Conservation (phyloP, 208 protist genomes). For the Herpetomonas tarakana region DNA sequence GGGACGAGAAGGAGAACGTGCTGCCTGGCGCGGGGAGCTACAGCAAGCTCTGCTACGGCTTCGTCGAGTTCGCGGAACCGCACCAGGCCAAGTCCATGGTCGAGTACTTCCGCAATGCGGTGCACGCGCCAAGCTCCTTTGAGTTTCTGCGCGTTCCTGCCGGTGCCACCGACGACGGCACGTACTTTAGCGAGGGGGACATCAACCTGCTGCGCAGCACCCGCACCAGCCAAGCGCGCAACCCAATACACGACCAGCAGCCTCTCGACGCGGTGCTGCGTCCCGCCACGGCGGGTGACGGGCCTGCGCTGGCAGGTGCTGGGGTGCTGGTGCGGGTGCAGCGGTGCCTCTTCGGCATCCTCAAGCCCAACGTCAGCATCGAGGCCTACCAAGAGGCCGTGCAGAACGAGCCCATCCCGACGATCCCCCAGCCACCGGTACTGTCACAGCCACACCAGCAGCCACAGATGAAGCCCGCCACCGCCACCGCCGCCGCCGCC, state of each 20-base stretch:
- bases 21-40: constrained; percentile 22
- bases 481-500: too few relatives aligned
- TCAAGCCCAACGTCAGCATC: constrained; percentile 26
- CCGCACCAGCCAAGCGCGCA: constrained; percentile 65
- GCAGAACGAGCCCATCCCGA: neutral
- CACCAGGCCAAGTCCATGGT: constrained; percentile 66
- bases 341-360: constrained; percentile 36
- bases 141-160: constrained; percentile 31
- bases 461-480: too few relatives aligned
- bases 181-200: constrained; percentile 23
- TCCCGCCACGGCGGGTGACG: constrained; percentile 4
- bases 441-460: too few relatives aligned
- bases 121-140: constrained; percentile 40
- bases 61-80: constrained; percentile 70
- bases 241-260: constrained; percentile 73
- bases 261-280: constrained; percentile 52
- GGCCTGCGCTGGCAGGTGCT: neutral
- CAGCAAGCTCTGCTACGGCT: constrained; percentile 56
- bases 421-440: too few relatives aligned
- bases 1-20: constrained; percentile 63
- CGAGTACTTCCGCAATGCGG: constrained; percentile 80
- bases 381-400: constrained; percentile 12
- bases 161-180: neutral
- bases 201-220: constrained; percentile 40
- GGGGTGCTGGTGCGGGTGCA: constrained; percentile 20